Base-by-base conservation (phyloP, 2,329 filamentous ascomycete species). In the Fusarium tuaranense region DNA sequence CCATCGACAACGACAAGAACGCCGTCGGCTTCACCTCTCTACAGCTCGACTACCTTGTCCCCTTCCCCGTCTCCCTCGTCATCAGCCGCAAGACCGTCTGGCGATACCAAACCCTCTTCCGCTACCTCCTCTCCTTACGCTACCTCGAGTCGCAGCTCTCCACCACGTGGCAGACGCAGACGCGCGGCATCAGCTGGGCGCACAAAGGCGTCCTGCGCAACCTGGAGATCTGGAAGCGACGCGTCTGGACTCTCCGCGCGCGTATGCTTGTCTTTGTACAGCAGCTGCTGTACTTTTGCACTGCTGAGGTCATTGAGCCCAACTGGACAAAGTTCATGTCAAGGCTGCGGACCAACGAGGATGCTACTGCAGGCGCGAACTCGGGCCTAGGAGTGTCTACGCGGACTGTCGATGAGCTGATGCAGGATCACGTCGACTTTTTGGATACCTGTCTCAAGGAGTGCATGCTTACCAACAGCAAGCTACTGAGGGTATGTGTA, bases 381-480 rank as follows among this genome's bases (percentile, higher is more conserved):
- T 77, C 82, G 13, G 67, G 69, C n/a, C 67, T 80, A 14, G 81
- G 81, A 4, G 78, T 82, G 1, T 81, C 84, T 8, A 86, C 86
- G 46, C 85, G 95, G 41, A 99, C 97, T 0, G 97, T 99, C 1
- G 97, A 99, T 80, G 95, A 98, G 84, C 85, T 99, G 80, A 99
- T 99, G 97, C 95, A 98, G 84, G 95, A 98, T 80, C 97, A 99
- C 84, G 95, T 99, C 70, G 97, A 98, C 84, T 99, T 99, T 82
- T 86, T 99, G 58, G 97, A 98, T 78, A 98, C 97, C 5, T 99
- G 97, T 82, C 87, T 99, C 79, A 99, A 98, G 84, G 97, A 98
- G 85, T 98, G 97, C 86, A 98, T 98, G 95, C 88, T 99, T 74
- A 99, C 97, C 22, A 98, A 99, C 82, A 95, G 94, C 81, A 98